A percentile compares a stretch with the other conserved stretches of the same genome.
These are phyloP conservation scores for Allomyces macrogynus DNA, from an alignment of 192 early-diverging fungal species.

Conservation along the genomic window DNA sequence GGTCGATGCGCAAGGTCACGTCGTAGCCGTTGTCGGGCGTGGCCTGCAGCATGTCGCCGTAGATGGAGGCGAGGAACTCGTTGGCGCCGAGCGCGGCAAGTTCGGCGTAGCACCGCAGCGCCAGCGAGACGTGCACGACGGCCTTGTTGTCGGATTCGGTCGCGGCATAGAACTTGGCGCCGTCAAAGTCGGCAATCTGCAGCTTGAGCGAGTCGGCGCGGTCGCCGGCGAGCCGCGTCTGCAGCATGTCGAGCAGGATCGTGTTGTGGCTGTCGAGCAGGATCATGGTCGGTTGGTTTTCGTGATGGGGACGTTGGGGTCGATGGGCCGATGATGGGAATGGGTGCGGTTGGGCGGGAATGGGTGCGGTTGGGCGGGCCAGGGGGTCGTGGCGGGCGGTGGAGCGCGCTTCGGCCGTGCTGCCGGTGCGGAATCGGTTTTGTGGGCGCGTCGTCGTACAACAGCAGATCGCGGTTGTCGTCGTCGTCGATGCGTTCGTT, in stretches of 20 bases:
- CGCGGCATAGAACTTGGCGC: constrained; percentile 67
- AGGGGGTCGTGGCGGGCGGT: no score
- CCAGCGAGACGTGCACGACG: constrained; percentile 53
- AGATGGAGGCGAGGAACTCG: constrained; percentile 62
- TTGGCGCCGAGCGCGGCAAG: constrained; percentile 61
- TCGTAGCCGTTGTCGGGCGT: constrained; percentile 47
- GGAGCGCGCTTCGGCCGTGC: no score
- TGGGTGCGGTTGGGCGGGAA: no score
- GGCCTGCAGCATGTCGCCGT: constrained; percentile 43
- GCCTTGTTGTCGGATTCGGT: constrained; percentile 30
- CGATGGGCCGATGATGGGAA: no score
- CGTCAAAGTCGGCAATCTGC: constrained; percentile 90
- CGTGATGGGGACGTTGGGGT: no score
- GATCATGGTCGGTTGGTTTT: constrained; percentile 26
- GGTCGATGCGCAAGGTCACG: constrained; percentile 63
- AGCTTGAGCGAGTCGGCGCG: constrained; percentile 52
- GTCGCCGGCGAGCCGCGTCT: constrained; percentile 30
- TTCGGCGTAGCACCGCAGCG: constrained; percentile 66
- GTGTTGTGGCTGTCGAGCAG: constrained; percentile 40
- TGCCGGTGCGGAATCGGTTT: no score
- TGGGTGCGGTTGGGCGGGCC: no score
- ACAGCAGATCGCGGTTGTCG: no score
- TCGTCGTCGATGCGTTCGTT: no score
- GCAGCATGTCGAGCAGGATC: constrained; percentile 33
- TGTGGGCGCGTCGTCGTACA: no score